These are phyloP conservation scores for Phylloporus arenicola DNA, from an alignment of 768 basidiomycete genomes.

Conservation along the genomic window DNA sequence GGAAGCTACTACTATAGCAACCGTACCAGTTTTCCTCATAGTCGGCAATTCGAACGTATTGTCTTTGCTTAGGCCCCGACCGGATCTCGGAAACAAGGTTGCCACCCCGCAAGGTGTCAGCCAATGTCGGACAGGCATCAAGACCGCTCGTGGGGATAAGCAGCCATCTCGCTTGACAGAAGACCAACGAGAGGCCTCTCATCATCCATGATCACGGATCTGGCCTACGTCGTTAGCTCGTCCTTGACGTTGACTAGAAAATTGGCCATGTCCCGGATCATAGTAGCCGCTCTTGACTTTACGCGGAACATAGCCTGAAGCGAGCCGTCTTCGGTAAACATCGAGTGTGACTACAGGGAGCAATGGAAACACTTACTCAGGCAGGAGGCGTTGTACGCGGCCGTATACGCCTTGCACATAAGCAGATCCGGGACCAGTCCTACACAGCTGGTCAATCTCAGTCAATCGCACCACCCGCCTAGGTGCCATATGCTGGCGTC, in stretches of 20 bases:
- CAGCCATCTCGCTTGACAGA: too few species aligned
- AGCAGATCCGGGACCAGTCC: slow-evolving; percentile 82
- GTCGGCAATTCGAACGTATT: too few species aligned
- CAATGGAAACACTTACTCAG: slow-evolving; percentile 56
- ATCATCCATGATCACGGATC: too few species aligned
- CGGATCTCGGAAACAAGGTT: too few species aligned
- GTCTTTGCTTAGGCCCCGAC: too few species aligned
- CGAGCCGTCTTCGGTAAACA: slow-evolving; percentile 77
- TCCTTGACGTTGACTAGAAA: not conserved
- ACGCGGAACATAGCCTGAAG: slow-evolving; percentile 78
- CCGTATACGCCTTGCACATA: slow-evolving; percentile 76
- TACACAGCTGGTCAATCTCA: slow-evolving; percentile 31
- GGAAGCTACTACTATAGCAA: slow-evolving; percentile 64
- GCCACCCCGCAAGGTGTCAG: too few species aligned
- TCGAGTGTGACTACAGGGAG: slow-evolving; percentile 51
- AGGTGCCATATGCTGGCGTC: too few species aligned
- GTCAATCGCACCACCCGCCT: too few species aligned
- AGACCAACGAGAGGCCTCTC: too few species aligned
- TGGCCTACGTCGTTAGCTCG: slow-evolving; percentile 1
- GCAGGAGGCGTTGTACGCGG: slow-evolving; percentile 93
- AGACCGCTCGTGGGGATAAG: too few species aligned
- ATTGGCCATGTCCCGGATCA: slow-evolving; percentile 91
- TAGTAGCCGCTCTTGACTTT: slow-evolving; percentile 83
- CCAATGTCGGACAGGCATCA: too few species aligned
- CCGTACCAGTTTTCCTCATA: too few species aligned